A percentile compares a stretch with the other conserved stretches of the same genome.
phyloP scores from a whole-genome alignment of 306 rosid genomes.

The Rubus parviflorus region DNA sequence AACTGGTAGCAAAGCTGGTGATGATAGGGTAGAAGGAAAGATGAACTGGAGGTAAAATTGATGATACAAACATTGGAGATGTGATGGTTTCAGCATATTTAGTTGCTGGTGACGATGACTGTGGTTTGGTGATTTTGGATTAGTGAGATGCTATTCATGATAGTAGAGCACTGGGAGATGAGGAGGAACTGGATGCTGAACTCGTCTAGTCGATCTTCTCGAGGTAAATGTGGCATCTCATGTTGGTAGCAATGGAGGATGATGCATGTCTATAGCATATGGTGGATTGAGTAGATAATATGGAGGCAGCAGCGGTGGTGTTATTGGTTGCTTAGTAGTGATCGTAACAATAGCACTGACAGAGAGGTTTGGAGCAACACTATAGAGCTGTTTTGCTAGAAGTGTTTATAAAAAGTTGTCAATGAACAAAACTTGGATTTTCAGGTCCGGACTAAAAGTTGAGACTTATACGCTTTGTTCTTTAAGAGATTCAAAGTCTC shows the following conservation, averaged over 20 bases:
- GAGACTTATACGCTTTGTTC: neutral
- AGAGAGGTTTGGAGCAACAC: neutral
- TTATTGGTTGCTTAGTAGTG: neutral
- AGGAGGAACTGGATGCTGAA: neutral
- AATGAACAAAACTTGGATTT: neutral
- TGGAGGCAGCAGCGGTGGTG: neutral
- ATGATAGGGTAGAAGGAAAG: neutral
- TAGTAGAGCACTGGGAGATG: neutral
- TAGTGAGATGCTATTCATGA: neutral
- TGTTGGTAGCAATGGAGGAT: neutral
- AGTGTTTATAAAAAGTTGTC: neutral
- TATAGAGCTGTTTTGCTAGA: neutral
- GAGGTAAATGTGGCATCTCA: neutral
- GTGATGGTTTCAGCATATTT: neutral
- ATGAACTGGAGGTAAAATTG: neutral
- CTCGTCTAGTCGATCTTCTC: neutral
- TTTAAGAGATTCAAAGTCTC: neutral
- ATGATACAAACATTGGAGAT: neutral
- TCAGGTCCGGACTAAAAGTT: neutral
- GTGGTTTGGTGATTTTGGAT: neutral
- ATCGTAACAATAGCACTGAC: neutral
- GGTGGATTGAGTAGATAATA: neutral
- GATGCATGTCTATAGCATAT: neutral
- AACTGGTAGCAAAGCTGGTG: neutral
- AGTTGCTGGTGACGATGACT: neutral